Percentiles rank a stretch among this genome's conserved stretches.
These are phyloP conservation scores for Eruca vesicaria DNA, from an alignment of 441 rosid genomes.

Conservation along the genomic window DNA sequence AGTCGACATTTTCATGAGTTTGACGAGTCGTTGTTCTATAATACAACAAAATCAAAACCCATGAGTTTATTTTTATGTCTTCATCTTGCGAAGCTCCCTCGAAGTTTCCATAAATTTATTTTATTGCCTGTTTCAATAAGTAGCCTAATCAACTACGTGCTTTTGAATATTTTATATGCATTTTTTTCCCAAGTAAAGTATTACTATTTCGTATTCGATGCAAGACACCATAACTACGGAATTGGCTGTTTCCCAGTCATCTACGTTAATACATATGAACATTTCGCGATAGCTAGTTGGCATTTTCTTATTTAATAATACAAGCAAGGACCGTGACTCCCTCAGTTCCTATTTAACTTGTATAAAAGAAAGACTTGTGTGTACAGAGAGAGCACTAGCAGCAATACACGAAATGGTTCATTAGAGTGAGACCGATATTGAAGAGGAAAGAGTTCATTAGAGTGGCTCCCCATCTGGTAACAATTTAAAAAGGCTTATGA, in stretches of 20 bases:
- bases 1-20: neutral
- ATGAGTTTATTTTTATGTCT: neutral
- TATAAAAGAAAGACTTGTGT: neutral
- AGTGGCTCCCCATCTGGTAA: slow-evolving; percentile 91
- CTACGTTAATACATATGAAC: neutral
- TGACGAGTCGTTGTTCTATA: neutral
- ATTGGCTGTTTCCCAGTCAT: neutral
- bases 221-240: neutral
- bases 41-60: neutral
- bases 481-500: slow-evolving; percentile 10
- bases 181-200: neutral
- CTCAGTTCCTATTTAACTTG: neutral
- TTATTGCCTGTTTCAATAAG: neutral
- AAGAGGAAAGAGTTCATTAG: slow-evolving; percentile 93
- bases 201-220: neutral
- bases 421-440: slow-evolving; percentile 51
- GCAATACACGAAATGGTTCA: neutral
- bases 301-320: neutral
- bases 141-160: neutral
- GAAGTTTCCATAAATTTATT: slow-evolving; percentile 3
- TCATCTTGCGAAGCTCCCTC: slow-evolving; percentile 1
- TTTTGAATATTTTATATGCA: neutral
- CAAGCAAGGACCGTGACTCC: neutral
- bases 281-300: neutral
- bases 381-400: neutral